These are phyloP conservation scores for Pseudopithomyces maydicus DNA, from an alignment of 2,329 filamentous ascomycete species.

Conservation along the genomic window DNA sequence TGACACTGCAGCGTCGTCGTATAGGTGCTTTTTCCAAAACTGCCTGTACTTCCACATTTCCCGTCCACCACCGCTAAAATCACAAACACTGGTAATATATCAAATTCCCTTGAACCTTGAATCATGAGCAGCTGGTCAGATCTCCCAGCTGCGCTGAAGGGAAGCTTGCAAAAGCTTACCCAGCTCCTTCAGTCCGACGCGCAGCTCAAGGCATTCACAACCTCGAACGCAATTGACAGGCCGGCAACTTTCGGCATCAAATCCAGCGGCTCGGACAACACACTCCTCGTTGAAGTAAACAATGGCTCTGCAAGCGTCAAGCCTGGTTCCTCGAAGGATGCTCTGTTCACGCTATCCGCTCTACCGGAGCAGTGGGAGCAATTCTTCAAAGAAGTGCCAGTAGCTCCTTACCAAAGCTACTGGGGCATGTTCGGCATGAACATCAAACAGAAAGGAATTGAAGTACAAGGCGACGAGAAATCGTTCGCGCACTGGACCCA, in stretches of 20 bases:
- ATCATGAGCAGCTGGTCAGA: conserved; percentile 41
- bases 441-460: conserved; percentile 55
- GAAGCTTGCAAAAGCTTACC: conserved; percentile 36
- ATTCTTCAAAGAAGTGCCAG: conserved; percentile 51
- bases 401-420: conserved; percentile 52
- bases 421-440: conserved; percentile 56
- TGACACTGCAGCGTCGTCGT: too few relatives aligned
- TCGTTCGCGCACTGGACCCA: conserved; percentile 53
- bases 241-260: conserved; percentile 43
- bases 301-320: conserved; percentile 37
- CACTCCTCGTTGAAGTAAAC: conserved; percentile 38
- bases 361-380: conserved; percentile 54
- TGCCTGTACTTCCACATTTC: background rate
- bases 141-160: conserved; percentile 37
- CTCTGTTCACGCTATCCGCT: conserved; percentile 48
- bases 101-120: background rate
- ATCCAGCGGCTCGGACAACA: conserved; percentile 38
- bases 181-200: conserved; percentile 39
- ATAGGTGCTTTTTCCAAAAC: background rate
- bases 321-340: conserved; percentile 36
- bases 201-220: conserved; percentile 44
- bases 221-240: conserved; percentile 40
- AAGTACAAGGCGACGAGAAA: conserved; percentile 53
- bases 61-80: background rate
- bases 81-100: background rate